These are phyloP conservation scores for Leccinum rimulosum DNA, from an alignment of 768 basidiomycete genomes.

Conservation along the genomic window DNA sequence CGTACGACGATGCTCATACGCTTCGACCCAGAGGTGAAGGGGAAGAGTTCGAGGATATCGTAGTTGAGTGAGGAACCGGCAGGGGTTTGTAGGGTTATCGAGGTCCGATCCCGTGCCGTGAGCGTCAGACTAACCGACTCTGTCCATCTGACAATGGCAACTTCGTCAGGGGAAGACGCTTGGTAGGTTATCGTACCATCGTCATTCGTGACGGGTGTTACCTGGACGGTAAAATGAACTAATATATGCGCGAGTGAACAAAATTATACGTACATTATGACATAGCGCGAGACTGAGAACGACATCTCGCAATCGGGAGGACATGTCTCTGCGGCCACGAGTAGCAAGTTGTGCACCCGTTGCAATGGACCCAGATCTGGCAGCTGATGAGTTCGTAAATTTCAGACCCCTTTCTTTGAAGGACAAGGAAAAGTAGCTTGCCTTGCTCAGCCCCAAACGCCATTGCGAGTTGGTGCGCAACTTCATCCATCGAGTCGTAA, in stretches of 20 bases:
- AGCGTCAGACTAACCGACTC: slow-evolving; percentile 91
- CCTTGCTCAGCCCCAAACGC: slow-evolving; percentile 76
- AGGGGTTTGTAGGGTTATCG: slow-evolving; percentile 81
- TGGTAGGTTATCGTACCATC: slow-evolving; percentile 96
- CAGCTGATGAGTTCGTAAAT: slow-evolving; percentile 33
- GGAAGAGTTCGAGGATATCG: slow-evolving; percentile 92
- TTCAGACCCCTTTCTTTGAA: background rate
- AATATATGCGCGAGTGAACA: background rate
- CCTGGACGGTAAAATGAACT: slow-evolving; percentile 49
- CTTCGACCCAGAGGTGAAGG: slow-evolving; percentile 98
- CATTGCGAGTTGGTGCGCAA: slow-evolving; percentile 83
- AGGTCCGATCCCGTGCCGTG: slow-evolving; percentile 83
- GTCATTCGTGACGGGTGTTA: slow-evolving; percentile 93
- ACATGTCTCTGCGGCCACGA: slow-evolving; percentile 91
- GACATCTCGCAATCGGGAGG: slow-evolving; percentile 87
- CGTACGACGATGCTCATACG: slow-evolving; percentile 98
- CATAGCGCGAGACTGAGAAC: slow-evolving; percentile 92
- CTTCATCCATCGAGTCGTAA: slow-evolving; percentile 98
- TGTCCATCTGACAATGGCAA: slow-evolving; percentile 97
- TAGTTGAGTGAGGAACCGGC: slow-evolving; percentile 61
- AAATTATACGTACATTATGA: slow-evolving; percentile 69
- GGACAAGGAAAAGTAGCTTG: slow-evolving; percentile 18
- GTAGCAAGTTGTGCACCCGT: slow-evolving; percentile 83
- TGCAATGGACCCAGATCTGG: slow-evolving; percentile 53
- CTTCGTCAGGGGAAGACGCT: slow-evolving; percentile 98